Conservation (phyloP, 2,329 filamentous ascomycete species). For the Phaeosphaeria sp. region DNA sequence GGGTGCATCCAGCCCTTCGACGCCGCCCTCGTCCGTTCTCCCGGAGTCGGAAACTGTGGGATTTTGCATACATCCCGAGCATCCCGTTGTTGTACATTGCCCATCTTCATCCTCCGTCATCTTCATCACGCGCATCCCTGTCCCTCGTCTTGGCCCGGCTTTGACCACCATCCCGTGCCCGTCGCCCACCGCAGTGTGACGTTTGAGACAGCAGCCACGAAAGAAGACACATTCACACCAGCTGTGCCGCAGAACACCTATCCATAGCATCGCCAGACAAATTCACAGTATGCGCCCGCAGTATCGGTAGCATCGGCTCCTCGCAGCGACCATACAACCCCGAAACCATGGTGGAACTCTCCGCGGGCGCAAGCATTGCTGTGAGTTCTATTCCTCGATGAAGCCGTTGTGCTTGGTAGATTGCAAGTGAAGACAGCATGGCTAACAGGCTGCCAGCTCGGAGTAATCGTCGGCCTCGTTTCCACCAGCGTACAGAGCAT, state of each 20-base stretch:
- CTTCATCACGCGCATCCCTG: conserved; percentile 43
- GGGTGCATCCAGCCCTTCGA: background rate
- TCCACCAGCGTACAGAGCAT: conserved; percentile 95
- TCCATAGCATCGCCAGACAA: conserved; percentile 9
- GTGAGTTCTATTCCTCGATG: conserved; percentile 35
- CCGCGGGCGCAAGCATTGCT: conserved; percentile 50
- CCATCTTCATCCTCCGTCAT: conserved; percentile 12
- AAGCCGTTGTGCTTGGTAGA: background rate
- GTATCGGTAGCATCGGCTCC: conserved; percentile 38
- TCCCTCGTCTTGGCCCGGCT: conserved; percentile 30
- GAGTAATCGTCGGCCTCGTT: conserved; percentile 88
- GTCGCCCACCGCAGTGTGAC: conserved; percentile 34
- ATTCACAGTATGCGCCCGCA: conserved; percentile 36
- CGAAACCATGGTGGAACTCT: conserved; percentile 49
- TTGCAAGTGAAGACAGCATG: too few relatives aligned
- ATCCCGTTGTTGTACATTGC: background rate
- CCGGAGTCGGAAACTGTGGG: background rate
- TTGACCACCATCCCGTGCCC: conserved; percentile 35
- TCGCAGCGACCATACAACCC: conserved; percentile 22
- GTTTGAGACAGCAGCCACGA: conserved; percentile 18
- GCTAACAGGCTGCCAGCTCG: conserved; percentile 66
- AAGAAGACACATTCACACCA: conserved; percentile 5
- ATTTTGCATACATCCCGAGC: background rate
- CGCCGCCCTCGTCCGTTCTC: background rate
- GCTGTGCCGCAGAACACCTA: conserved; percentile 12